Evolutionary conservation across 257 asterid genomes (phyloP).

Genomic region (Solanum tacnaense): DNA sequence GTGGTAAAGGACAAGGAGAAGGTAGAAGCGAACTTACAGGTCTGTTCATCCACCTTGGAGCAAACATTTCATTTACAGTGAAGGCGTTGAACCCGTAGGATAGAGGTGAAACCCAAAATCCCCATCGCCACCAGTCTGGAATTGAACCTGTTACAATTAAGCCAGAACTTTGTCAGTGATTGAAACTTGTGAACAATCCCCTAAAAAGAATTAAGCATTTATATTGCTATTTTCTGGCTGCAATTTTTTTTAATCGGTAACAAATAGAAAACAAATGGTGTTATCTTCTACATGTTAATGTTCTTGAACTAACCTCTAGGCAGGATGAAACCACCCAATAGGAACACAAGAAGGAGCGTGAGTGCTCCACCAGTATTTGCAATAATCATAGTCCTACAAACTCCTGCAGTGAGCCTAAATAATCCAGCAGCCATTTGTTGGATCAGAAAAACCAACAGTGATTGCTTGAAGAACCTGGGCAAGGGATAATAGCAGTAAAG

Average conservation of each 20-base stretch:
- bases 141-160: slow-evolving; percentile 25
- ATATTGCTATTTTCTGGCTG: background rate
- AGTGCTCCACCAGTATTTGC: slow-evolving; percentile 58
- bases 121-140: slow-evolving; percentile 74
- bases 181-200: background rate
- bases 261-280: background rate
- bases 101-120: slow-evolving; percentile 55
- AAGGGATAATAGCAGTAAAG: background rate
- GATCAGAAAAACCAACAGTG: slow-evolving; percentile 35
- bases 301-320: slow-evolving; percentile 37
- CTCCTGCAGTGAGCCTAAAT: slow-evolving; percentile 47
- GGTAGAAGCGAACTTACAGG: slow-evolving; percentile 11
- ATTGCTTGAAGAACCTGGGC: slow-evolving; percentile 55
- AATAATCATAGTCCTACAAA: slow-evolving; percentile 54
- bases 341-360: slow-evolving; percentile 40
- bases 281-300: background rate
- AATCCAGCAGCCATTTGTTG: slow-evolving; percentile 72
- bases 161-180: slow-evolving; percentile 4
- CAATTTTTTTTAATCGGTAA: background rate
- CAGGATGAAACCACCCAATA: slow-evolving; percentile 64
- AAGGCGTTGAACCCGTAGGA: slow-evolving; percentile 43
- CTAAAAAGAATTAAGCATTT: background rate
- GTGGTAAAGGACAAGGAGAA: background rate
- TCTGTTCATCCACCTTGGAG: slow-evolving; percentile 51
- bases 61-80: slow-evolving; percentile 47